Base-by-base conservation (phyloP, 2,329 filamentous ascomycete genomes). In the Fusarium devonianum region DNA sequence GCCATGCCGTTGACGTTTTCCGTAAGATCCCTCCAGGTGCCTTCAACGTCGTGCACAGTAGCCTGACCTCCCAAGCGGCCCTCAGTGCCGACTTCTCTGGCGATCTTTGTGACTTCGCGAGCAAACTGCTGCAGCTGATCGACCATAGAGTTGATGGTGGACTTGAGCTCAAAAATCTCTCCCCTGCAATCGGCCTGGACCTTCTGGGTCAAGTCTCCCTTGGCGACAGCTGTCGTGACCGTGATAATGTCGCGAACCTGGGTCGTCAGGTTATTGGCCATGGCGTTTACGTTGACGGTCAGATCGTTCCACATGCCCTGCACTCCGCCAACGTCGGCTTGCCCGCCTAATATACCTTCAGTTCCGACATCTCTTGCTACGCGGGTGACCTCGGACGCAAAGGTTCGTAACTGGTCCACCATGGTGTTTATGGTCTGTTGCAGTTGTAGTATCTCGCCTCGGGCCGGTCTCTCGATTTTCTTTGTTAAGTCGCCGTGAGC, bases 141-240 rank as follows among this genome's bases (percentile, higher is more conserved):
- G 61, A 99, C 93, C 93, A 99, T 99, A 70, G 90, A 94, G 75
- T 99, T 99, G 78, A 97, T 99, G 35, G 94, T 97, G 52, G 92
- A 92, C 75, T 99, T 99, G 68, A 99, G 88, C 76, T 90, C 91
- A 69, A 86, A 89, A 67, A 92, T 97, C 80, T 93, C 94, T 73
- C 89, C 95, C 76, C 87, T 89, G 74, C 89, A 93, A 67, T 90
- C 91, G 53, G 92, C 92, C 72, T 96, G 91, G 28, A 99, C 93
- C 73, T 97, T 97, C 73, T 96, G 93, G 39, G 92, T 97, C 64
- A 99, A 80, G 71, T 99, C 94, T 74, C 93, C 93, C 73, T 85
- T 86, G 64, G 85, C 85, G 60, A 88, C 85, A 53, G 85, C 85
- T 22, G 85, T 88, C 22, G 85, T 88, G 56, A 88, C 85, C 73